phyloP scores from a whole-genome alignment of 2,329 filamentous ascomycete species.

The Camptophora hylomeconis region DNA sequence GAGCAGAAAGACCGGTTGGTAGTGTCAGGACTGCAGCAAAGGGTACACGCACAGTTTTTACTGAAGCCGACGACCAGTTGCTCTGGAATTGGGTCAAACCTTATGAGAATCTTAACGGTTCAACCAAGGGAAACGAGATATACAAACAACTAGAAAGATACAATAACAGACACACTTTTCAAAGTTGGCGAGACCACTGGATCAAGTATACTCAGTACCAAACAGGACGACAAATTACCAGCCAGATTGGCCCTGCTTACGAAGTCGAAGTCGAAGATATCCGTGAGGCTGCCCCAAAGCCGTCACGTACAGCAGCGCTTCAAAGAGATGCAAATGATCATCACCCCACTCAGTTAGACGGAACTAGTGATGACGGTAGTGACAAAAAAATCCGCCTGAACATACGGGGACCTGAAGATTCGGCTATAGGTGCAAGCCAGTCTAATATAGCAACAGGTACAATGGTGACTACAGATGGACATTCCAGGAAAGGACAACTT shows the following conservation, averaged over 20 bases:
- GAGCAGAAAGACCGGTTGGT: slow-evolving; percentile 29
- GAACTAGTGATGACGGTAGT: no score
- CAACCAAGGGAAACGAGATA: slow-evolving; percentile 28
- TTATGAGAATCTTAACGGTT: slow-evolving; percentile 21
- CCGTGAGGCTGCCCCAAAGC: no score
- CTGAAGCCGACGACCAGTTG: slow-evolving; percentile 31
- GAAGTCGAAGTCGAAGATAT: no score
- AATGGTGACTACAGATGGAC: no score
- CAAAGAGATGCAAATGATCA: no score
- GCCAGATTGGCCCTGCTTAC: slow-evolving; percentile 1
- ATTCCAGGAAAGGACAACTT: no score
- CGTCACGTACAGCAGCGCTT: no score
- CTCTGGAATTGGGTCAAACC: slow-evolving; percentile 32
- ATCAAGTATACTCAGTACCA: slow-evolving; percentile 23
- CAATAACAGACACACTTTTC: slow-evolving; percentile 32
- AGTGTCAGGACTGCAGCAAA: slow-evolving; percentile 25
- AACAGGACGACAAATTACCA: slow-evolving; percentile 6
- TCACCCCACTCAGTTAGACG: no score
- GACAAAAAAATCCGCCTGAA: no score
- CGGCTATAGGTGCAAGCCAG: no score
- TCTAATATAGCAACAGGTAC: no score
- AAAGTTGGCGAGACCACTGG: slow-evolving; percentile 37
- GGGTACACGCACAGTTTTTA: slow-evolving; percentile 23
- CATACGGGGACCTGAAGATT: no score
- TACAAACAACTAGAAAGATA: slow-evolving; percentile 29